Evolutionary conservation across 306 rosid species (phyloP).

Genomic region (Cicer yamashitae): DNA sequence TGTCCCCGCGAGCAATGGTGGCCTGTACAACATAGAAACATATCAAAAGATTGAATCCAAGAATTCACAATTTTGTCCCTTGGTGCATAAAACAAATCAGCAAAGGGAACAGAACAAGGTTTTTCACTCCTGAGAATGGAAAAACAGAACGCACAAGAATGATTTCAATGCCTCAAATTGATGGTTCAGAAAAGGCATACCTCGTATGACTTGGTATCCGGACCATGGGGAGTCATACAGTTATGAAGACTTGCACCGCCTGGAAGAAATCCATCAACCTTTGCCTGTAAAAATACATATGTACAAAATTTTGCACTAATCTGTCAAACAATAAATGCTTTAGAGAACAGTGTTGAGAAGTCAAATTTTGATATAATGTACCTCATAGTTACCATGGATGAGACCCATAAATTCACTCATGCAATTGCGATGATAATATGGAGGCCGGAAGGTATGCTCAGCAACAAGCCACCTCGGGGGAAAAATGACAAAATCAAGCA

Average conservation of each 20-base stretch:
- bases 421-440: constrained; percentile 97
- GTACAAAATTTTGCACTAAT: neutral
- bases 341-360: neutral
- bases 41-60: constrained; percentile 12
- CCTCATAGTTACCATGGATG: constrained; percentile 93
- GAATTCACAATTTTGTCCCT: neutral
- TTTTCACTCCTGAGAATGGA: neutral
- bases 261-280: constrained; percentile 84
- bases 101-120: neutral
- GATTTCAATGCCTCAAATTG: neutral
- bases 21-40: constrained; percentile 54
- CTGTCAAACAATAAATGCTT: constrained; percentile 4
- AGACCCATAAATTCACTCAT: constrained; percentile 99
- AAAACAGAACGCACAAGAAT: neutral
- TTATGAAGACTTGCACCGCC: constrained; percentile 97
- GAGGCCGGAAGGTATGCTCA: constrained; percentile 97
- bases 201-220: constrained; percentile 93
- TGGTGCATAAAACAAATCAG: neutral
- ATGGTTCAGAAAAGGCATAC: constrained; percentile 48
- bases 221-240: constrained; percentile 99
- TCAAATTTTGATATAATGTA: constrained; percentile 30
- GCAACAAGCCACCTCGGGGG: constrained; percentile 98
- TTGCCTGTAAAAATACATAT: constrained; percentile 64
- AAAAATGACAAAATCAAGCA: constrained; percentile 91
- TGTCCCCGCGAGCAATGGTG: constrained; percentile 68